Percentiles rank a stretch among this genome's conserved stretches.
These are phyloP conservation scores for Linnemannia exigua DNA, from an alignment of 192 early-diverging fungal species.

Conservation along the genomic window DNA sequence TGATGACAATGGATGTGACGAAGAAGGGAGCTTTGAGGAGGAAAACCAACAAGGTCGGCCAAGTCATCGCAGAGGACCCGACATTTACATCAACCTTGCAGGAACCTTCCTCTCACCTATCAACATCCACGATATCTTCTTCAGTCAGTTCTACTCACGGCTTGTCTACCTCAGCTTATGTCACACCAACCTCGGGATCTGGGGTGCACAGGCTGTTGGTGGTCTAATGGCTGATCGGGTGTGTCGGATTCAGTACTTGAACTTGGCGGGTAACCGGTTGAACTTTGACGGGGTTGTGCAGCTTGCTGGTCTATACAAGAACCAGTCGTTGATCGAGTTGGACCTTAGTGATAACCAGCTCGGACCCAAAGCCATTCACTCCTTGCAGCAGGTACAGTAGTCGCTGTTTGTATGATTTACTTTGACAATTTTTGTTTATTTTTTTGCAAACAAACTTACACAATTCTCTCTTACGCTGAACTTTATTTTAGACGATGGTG, in stretches of 20 bases:
- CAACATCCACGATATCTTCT: constrained; percentile 47
- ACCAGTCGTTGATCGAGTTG: constrained; percentile 45
- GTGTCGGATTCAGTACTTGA: constrained; percentile 47
- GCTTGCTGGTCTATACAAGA: constrained; percentile 45
- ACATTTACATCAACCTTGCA: constrained; percentile 47
- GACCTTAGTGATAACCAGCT: constrained; percentile 51
- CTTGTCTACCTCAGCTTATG: constrained; percentile 47
- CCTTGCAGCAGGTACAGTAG: constrained; percentile 39
- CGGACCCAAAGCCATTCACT: constrained; percentile 35
- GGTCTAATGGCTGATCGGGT: constrained; percentile 48
- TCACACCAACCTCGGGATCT: constrained; percentile 50
- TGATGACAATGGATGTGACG: background rate
- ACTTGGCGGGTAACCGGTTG: constrained; percentile 46
- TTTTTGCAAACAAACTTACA: background rate
- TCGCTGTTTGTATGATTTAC: background rate
- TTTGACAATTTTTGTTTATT: background rate
- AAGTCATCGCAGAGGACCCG: constrained; percentile 20
- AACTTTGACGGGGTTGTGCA: constrained; percentile 48
- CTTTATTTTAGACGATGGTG: constrained; percentile 37
- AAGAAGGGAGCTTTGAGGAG: background rate
- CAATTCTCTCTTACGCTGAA: background rate
- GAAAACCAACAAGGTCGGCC: constrained; percentile 26
- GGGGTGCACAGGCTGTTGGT: constrained; percentile 55
- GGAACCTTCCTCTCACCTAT: constrained; percentile 42
- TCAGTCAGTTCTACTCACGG: constrained; percentile 38